A percentile compares a stretch with the other conserved stretches of the same genome.
Conservation (phyloP, 129 eudicot species). For the Mikania micrantha region DNA sequence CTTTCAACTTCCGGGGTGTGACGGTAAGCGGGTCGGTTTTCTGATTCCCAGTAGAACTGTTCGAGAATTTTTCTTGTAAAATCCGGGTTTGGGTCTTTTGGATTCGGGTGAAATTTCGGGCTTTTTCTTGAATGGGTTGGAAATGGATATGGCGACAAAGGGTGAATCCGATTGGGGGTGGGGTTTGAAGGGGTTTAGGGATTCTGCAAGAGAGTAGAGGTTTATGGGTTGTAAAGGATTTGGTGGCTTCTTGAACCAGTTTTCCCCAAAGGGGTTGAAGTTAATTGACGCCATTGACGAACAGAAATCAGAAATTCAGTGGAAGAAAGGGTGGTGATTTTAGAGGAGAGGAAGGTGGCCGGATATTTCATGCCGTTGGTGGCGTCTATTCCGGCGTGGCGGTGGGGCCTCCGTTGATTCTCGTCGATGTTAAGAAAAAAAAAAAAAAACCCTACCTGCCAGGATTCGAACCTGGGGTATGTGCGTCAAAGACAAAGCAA, state of each 20-base stretch:
- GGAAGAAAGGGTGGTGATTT: neutral
- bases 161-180: conserved; percentile 27
- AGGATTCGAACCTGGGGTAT: too few relatives aligned
- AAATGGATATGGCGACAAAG: conserved; percentile 48
- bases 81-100: conserved; percentile 41
- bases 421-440: too few relatives aligned
- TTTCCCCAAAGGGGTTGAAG: conserved; percentile 72
- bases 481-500: too few relatives aligned
- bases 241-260: conserved; percentile 76
- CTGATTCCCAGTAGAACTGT: conserved; percentile 72
- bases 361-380: too few relatives aligned
- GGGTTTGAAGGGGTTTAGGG: conserved; percentile 57
- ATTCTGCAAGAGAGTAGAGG: conserved; percentile 31
- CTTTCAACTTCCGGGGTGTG: conserved; percentile 66
- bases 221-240: conserved; percentile 49
- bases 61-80: conserved; percentile 59
- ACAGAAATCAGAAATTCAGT: neutral
- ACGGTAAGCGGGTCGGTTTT: conserved; percentile 67
- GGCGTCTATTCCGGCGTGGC: too few relatives aligned
- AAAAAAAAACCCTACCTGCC: too few relatives aligned
- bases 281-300: conserved; percentile 63
- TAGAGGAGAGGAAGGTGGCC: conserved; percentile 15
- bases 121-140: conserved; percentile 33
- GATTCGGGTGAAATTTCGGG: conserved; percentile 23
- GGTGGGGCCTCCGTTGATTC: too few relatives aligned